Base-by-base conservation (phyloP, 768 basidiomycete genomes). In the Rhizopogon vulgaris region DNA sequence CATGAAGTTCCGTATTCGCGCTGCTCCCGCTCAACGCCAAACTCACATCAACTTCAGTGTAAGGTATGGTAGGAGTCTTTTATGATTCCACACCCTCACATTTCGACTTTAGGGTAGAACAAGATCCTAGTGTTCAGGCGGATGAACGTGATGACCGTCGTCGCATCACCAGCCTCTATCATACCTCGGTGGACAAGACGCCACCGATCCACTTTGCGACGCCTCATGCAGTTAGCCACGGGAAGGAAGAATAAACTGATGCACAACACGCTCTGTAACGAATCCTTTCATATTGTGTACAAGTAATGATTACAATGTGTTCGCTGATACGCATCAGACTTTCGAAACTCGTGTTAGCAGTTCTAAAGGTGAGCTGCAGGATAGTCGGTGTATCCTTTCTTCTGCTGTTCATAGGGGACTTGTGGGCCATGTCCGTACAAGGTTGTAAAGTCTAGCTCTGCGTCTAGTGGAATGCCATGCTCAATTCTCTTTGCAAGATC, bases 1-100 rank as follows among this genome's bases (percentile, higher is more conserved):
- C 2, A 49, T 74, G 41, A 71, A 69, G 40, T 71, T 74, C 53
- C 64, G 70, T 7, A 69, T 78, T 14, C 71, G 76, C 18, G 77
- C 53, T 9, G 52, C 54, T 3, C 70, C 69, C 6, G 76, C 72
- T 8, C 69, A 74, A 49, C 63, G 58, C 8, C 55, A 51, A 7
- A 69, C 65, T 30, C 57, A 61, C 25, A 55, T 72, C 28, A 52
- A 62, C 14, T 75, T 78, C 43, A 76, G 71, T 37, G 75, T 73
- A 18, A 71, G 61, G 76, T 75, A 27, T 45, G 69, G 56, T 24
- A 4, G 11, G 0, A 17, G 6, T 43, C 11, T 9, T 10, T 27
- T 15, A 18, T 14, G 14, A 38, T 4, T 18, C 1, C n/a, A 0
- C 9, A 15, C 28, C 30, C 38, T 49, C 15, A 22, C 9, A 25